phyloP scores from a whole-genome alignment of 805 yeast species.

The Candida chauliodis region DNA sequence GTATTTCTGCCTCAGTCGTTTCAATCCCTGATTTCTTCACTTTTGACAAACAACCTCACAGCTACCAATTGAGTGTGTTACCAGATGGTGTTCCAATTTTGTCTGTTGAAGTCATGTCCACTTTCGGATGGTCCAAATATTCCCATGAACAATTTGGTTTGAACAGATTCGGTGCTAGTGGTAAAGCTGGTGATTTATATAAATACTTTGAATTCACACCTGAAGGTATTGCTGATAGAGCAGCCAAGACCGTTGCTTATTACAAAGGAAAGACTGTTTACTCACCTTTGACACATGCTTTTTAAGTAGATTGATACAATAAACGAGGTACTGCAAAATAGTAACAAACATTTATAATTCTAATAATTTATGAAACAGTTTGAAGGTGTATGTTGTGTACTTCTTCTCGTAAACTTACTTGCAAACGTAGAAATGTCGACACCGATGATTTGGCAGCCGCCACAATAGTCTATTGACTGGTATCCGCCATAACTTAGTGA shows the following conservation, averaged over 20 bases:
- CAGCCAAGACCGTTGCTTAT: constrained; percentile 70
- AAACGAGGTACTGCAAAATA: too few relatives aligned
- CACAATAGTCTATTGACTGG: too few relatives aligned
- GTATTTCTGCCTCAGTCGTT: constrained; percentile 76
- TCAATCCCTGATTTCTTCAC: constrained; percentile 92
- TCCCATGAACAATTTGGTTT: constrained; percentile 96
- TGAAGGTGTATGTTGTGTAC: too few relatives aligned
- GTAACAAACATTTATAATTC: too few relatives aligned
- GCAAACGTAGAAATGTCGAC: too few relatives aligned
- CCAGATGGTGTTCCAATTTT: constrained; percentile 93
- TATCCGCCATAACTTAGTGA: too few relatives aligned
- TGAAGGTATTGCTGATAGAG: constrained; percentile 88
- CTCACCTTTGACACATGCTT: constrained; percentile 81
- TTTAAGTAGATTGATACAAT: too few relatives aligned
- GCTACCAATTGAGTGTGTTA: constrained; percentile 79
- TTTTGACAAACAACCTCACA: constrained; percentile 77
- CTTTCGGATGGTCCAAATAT: constrained; percentile 91
- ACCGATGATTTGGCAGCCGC: too few relatives aligned
- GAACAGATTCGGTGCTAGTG: constrained; percentile 95
- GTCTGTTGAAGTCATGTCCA: constrained; percentile 90
- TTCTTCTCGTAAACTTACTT: too few relatives aligned
- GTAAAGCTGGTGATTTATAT: constrained; percentile 80
- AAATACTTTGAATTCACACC: constrained; percentile 86
- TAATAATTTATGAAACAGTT: too few relatives aligned
- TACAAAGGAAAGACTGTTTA: constrained; percentile 71